These are phyloP conservation scores for Nannizziopsis barbatae DNA, from an alignment of 2,329 filamentous ascomycete species.

Conservation along the genomic window DNA sequence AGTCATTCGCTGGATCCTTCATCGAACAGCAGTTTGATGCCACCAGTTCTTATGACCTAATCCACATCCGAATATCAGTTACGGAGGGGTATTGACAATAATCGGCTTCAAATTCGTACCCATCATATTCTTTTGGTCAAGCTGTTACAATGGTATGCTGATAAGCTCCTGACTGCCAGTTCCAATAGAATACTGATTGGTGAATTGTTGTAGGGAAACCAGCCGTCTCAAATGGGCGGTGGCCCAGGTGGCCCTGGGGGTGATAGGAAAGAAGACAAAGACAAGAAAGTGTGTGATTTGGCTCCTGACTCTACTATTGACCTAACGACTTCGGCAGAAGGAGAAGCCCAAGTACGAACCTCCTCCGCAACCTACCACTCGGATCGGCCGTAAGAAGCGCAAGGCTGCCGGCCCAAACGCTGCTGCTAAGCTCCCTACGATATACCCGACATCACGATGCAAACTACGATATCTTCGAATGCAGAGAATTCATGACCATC, in stretches of 20 bases:
- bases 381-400: constrained; percentile 97
- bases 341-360: constrained; percentile 99
- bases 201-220: constrained; percentile 35
- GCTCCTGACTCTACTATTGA: constrained; percentile 13
- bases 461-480: constrained; percentile 94
- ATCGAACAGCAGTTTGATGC: too few species aligned
- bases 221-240: constrained; percentile 67
- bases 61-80: background rate
- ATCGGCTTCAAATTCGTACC: too few species aligned
- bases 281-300: constrained; percentile 66
- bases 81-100: too few species aligned
- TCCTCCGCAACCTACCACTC: constrained; percentile 88
- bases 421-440: constrained; percentile 82
- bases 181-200: background rate
- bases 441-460: constrained; percentile 93
- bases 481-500: constrained; percentile 96
- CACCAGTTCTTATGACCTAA: background rate
- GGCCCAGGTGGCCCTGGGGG: constrained; percentile 55
- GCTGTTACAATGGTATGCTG: constrained; percentile 3
- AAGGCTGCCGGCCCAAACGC: constrained; percentile 87
- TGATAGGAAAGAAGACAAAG: constrained; percentile 73
- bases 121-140: background rate
- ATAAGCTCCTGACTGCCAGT: background rate
- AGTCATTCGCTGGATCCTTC: too few species aligned
- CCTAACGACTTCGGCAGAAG: constrained; percentile 52